Base-by-base conservation (phyloP, 2,329 filamentous ascomycete genomes). In the Fusarium sp. region DNA sequence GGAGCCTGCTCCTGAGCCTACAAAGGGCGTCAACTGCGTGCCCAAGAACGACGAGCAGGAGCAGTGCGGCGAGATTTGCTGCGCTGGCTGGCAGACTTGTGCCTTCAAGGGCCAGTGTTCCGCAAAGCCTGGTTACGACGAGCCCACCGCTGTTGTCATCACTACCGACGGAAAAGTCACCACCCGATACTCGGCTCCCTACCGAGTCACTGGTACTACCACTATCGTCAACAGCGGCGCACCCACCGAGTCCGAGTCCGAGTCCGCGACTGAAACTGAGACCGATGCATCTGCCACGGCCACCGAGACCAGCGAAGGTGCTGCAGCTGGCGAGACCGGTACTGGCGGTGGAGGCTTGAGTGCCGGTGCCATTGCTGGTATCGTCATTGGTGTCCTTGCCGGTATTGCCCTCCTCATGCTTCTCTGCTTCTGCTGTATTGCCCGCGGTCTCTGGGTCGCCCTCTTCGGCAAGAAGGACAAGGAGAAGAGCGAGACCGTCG, bases 301-400 rank as follows among this genome's bases (percentile, higher is more conserved):
- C 55, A 83, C 80, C 15, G 78, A 80, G 38, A 84, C 84, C 7
- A 82, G 83, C 17, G 67, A 68, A 23, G 65, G 54, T 6, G 53
- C 62, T 28, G 50, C 56, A 19, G 65, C 68, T 44, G 66, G 51
- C 17, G 62, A 67, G 30, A 74, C 15, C 30, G 82, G 77, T 44
- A 80, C 78, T 44, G 66, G 66, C 39, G 78, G 79, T 26, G 79
- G 79, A 56, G 77, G 79, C 42, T 83, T 94, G 53, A 91, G 89
- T 71, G 86, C 83, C 42, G 91, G 91, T 51, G 91, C 90, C 61
- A 94, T 94, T 71, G 91, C 92, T 17, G 91, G 91, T 62, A 94
- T 94, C 72, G 91, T 94, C 68, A 89, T 94, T 56, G 91, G 91
- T 65, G 86, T 88, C 12, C 83, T 94, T 47, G 85, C 85, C 15